A percentile compares a stretch with the other conserved stretches of the same genome.
Conservation (phyloP, 208 protist species). For the Trichomonas tenax region DNA sequence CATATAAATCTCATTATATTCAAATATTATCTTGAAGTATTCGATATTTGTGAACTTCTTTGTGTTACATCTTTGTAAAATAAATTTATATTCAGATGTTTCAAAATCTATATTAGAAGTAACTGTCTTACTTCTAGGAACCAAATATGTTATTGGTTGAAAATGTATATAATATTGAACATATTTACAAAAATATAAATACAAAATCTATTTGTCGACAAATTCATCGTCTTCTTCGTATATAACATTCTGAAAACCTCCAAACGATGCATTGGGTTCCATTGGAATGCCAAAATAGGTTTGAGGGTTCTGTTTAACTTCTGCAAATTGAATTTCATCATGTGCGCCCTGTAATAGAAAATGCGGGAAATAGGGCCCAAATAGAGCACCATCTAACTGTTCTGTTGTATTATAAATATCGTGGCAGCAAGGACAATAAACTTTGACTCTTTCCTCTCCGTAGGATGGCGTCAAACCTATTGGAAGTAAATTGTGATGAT, state of each 20-base stretch:
- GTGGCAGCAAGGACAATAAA: not conserved
- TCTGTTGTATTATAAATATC: not conserved
- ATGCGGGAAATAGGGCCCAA: not conserved
- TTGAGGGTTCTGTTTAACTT: not conserved
- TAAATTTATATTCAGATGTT: too few species aligned
- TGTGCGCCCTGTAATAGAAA: not conserved
- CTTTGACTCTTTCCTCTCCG: not conserved
- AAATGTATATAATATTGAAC: too few species aligned
- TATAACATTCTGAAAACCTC: not conserved
- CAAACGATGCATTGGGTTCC: not conserved
- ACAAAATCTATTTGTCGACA: not conserved
- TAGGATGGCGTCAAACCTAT: not conserved
- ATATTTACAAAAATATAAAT: not conserved
- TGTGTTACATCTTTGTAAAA: too few species aligned
- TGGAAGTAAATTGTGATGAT: not conserved
- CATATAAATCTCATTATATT: too few species aligned
- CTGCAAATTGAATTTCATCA: not conserved
- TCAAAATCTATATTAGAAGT: too few species aligned
- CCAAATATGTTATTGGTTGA: too few species aligned
- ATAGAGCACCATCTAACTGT: not conserved
- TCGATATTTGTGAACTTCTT: too few species aligned
- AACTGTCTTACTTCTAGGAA: too few species aligned
- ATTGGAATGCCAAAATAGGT: not conserved
- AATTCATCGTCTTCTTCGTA: not conserved
- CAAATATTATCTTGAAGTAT: too few species aligned